These are phyloP conservation scores for Vinca minor DNA, from an alignment of 257 asterid genomes.

Conservation along the genomic window DNA sequence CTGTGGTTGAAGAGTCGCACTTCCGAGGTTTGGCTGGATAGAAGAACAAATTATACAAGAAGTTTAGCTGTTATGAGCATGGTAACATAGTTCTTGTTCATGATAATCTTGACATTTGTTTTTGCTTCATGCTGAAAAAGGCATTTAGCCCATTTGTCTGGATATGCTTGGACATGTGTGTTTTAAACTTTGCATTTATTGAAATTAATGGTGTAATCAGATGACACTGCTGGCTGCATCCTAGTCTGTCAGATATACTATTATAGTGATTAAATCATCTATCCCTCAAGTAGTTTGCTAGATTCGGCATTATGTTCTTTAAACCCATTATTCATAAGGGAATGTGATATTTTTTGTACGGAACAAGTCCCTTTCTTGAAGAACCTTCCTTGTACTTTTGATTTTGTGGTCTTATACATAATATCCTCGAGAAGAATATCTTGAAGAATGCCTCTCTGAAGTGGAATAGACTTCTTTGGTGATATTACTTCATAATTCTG, in stretches of 20 bases:
- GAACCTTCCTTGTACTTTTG: not conserved
- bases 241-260: not conserved
- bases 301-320: not conserved
- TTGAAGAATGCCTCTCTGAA: not conserved
- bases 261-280: not conserved
- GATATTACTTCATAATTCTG: not conserved
- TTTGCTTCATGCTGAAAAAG: not conserved
- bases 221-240: not conserved
- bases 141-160: not conserved
- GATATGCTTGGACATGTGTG: not conserved
- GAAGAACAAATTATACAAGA: constrained; percentile 96
- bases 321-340: not conserved
- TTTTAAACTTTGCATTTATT: too few species aligned
- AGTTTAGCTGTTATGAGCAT: constrained; percentile 99
- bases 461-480: not conserved
- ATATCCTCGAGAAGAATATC: not conserved
- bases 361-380: not conserved
- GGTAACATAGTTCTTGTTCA: constrained; percentile 33
- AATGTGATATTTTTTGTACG: not conserved
- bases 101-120: not conserved
- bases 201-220: not conserved
- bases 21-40: constrained; percentile 93
- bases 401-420: not conserved
- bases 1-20: constrained; percentile 99
- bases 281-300: not conserved